Evolutionary conservation across 2,329 filamentous ascomycete genomes (phyloP), one percentile per base, ranked within the genome.

Genomic region (Furcasterigmium sp.): DNA sequence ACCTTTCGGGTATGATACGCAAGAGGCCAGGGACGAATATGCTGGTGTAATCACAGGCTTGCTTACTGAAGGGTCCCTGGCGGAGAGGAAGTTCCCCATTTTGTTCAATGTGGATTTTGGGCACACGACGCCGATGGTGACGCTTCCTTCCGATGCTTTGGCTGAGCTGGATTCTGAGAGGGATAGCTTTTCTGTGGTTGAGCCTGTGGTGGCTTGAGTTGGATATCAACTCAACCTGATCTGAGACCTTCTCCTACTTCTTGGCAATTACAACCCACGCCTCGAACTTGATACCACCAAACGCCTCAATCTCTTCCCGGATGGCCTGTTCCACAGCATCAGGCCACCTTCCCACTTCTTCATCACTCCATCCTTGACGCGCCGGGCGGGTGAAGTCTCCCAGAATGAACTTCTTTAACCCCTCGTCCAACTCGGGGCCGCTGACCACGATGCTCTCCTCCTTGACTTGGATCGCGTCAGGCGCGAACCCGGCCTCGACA

Each of bases 21-120:
- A 26, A 11, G 23, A 11, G 7, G 23, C 23, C 23, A 26, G 23
- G 23, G 23, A 26, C 23, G 23, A 26, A 11, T 26, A 26, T 26
- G 23, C 23, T 11, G 11, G 23, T 11, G 23, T 26, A 7, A 26
- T 26, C 7, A 26, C 7, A 11, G 23, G 23, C 23, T 26, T 26
- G 23, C 23, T 26, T 26, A 26, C 23, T 26, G 23, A 26, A 26
- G 23, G 23, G 23, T 11, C 7, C 7, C 23, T 11, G 23, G 23
- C 11, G 7, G 23, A 26, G 23, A 7, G 11, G 23, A 53, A 49
- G 37, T 69, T 69, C 41, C 68, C 68, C 0, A 66, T 72, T 9
- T 25, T 72, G 41, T 63, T 65, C 8, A 60, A 61, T 20, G 62
- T 71, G 0, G 69, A 72, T 36, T 53, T 72, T 36, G 68, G 69